Evolutionary conservation across 805 yeast genomes (phyloP).

Genomic region (Lachancea sp.): DNA sequence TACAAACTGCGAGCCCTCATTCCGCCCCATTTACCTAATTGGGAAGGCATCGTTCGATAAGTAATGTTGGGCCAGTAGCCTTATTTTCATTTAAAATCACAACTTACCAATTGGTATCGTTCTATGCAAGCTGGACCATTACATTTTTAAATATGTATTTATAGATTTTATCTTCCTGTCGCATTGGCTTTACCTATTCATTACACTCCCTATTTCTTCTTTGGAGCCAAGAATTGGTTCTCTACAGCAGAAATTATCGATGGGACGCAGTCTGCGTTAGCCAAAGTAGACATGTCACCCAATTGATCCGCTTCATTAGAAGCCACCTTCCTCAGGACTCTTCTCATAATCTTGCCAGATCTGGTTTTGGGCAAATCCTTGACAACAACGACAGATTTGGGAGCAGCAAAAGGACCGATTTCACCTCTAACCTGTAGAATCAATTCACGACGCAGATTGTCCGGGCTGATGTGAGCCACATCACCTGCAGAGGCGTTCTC

Average conservation of each 20-base stretch:
- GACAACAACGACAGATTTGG: constrained; percentile 54
- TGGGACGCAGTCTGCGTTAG: constrained; percentile 80
- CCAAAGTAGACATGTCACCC: constrained; percentile 86
- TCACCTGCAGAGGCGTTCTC: constrained; percentile 30
- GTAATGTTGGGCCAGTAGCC: too few relatives aligned
- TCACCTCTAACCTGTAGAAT: constrained; percentile 84
- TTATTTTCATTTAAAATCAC: background rate
- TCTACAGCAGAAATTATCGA: constrained; percentile 67
- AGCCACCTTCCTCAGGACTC: constrained; percentile 88
- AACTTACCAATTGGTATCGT: background rate
- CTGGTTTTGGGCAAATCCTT: constrained; percentile 96
- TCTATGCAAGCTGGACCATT: background rate
- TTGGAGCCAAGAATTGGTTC: constrained; percentile 29
- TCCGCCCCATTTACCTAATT: too few relatives aligned
- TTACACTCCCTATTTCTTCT: constrained; percentile 10
- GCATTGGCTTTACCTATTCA: background rate
- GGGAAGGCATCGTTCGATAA: too few relatives aligned
- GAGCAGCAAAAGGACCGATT: constrained; percentile 89
- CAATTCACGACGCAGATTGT: constrained; percentile 60
- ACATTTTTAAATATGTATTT: background rate
- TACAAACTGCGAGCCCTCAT: too few relatives aligned
- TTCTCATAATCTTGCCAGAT: constrained; percentile 98
- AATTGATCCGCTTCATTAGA: constrained; percentile 88
- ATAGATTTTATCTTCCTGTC: background rate
- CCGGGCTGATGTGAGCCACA: constrained; percentile 27